phyloP scores from a whole-genome alignment of 352 stramenopile genomes.

The Pilasporangium apinafurcum region DNA sequence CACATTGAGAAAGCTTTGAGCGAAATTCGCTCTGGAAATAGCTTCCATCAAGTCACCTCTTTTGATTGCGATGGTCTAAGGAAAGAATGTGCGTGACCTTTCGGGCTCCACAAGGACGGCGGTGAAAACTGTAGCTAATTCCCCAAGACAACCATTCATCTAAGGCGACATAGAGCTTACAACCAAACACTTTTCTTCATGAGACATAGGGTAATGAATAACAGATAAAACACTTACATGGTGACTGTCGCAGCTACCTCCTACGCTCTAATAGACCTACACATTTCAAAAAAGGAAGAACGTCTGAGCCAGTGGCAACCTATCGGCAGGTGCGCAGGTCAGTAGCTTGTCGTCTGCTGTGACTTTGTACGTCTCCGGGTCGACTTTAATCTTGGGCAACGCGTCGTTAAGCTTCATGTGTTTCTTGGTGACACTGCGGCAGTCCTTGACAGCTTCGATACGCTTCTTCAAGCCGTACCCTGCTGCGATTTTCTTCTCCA shows the following conservation, averaged over 20 bases:
- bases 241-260: too few relatives aligned
- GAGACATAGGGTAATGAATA: too few relatives aligned
- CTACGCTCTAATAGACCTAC: too few relatives aligned
- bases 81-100: too few relatives aligned
- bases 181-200: too few relatives aligned
- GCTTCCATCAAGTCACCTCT: too few relatives aligned
- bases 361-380: constrained; percentile 96
- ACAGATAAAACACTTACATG: too few relatives aligned
- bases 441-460: constrained; percentile 79
- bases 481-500: constrained; percentile 56
- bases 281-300: constrained; percentile 96
- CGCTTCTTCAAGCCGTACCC: constrained; percentile 86
- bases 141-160: too few relatives aligned
- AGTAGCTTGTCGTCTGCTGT: constrained; percentile 86
- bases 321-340: constrained; percentile 76
- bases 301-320: constrained; percentile 87
- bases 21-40: constrained; percentile 5
- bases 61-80: too few relatives aligned
- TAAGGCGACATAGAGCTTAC: too few relatives aligned
- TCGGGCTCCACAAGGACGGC: too few relatives aligned
- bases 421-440: constrained; percentile 87
- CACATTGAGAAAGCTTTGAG: constrained; percentile 15
- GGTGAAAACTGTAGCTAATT: too few relatives aligned
- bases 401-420: constrained; percentile 97
- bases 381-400: constrained; percentile 91